Evolutionary conservation across 495 filamentous ascomycete genomes (phyloP).

Genomic region (Lophiotrema nucula): DNA sequence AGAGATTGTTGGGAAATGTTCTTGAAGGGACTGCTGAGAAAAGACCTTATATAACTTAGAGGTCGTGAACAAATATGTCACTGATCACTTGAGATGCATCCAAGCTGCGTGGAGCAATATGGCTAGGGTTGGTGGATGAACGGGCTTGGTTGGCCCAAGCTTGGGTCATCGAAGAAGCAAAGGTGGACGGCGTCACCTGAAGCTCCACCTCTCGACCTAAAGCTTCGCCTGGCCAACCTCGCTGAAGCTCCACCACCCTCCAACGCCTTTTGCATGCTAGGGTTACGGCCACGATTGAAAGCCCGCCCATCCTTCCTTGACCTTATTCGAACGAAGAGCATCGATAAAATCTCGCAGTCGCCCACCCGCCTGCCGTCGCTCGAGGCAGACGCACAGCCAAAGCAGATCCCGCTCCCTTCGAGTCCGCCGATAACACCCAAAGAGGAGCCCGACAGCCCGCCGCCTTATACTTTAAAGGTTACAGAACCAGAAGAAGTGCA

Average conservation of each 20-base stretch:
- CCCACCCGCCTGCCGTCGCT: conserved; percentile 6
- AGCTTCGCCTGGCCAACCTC: not conserved
- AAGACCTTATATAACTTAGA: too few relatives aligned
- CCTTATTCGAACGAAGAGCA: conserved; percentile 55
- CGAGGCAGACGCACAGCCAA: conserved; percentile 28
- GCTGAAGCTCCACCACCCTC: conserved; percentile 3
- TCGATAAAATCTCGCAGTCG: conserved; percentile 35
- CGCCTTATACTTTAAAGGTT: conserved; percentile 1
- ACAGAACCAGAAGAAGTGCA: too few relatives aligned
- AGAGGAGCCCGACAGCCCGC: not conserved
- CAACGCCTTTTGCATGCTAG: conserved; percentile 48
- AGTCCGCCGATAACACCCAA: conserved; percentile 19
- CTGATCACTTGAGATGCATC: too few relatives aligned
- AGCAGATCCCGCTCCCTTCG: conserved; percentile 33
- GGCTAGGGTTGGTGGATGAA: too few relatives aligned
- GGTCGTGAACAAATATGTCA: too few relatives aligned
- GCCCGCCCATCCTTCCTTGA: conserved; percentile 72
- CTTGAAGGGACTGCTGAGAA: too few relatives aligned
- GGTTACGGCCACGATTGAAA: conserved; percentile 63
- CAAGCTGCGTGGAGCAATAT: too few relatives aligned
- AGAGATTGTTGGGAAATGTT: too few relatives aligned
- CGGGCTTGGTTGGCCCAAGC: too few relatives aligned
- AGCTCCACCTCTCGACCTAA: conserved; percentile 9
- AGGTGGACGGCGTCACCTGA: not conserved
- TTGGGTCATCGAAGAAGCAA: conserved; percentile 16